Evolutionary conservation across 441 rosid species (phyloP).

Genomic region (Mallotus japonicus): DNA sequence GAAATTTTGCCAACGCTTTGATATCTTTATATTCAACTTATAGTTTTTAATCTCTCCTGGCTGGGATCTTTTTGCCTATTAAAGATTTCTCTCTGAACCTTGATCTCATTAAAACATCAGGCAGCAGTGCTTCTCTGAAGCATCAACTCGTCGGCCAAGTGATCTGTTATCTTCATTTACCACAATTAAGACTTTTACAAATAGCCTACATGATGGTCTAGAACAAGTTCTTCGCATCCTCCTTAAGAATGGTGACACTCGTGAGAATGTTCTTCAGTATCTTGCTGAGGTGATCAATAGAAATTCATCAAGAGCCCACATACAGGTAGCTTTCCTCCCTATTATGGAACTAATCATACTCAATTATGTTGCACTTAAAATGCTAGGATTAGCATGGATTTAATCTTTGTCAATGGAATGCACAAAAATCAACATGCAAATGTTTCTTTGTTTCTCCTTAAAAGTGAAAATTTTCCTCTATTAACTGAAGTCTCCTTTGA

Average conservation of each 20-base stretch:
- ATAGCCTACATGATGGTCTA: conserved; percentile 62
- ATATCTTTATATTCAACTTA: not conserved
- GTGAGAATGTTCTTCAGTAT: conserved; percentile 84
- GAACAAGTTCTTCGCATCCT: conserved; percentile 66
- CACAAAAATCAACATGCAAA: not conserved
- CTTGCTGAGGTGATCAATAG: conserved; percentile 94
- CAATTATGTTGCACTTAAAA: not conserved
- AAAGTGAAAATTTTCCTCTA: not conserved
- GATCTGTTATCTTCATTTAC: conserved; percentile 84
- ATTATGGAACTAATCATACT: not conserved
- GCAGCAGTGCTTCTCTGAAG: conserved; percentile 89
- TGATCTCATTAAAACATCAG: conserved; percentile 44
- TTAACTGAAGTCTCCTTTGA: conserved; percentile 5
- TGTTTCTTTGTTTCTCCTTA: not conserved
- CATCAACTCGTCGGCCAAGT: conserved; percentile 71
- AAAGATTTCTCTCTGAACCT: conserved; percentile 20
- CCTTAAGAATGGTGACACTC: conserved; percentile 68
- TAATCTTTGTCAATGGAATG: not conserved
- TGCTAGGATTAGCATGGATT: conserved; percentile 1
- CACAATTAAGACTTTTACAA: conserved; percentile 75
- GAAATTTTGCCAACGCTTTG: not conserved
- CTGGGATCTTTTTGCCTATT: not conserved
- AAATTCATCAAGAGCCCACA: conserved; percentile 81
- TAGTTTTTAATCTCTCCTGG: not conserved
- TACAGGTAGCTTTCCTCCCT: conserved; percentile 54